These are phyloP conservation scores for Aegilops longissima DNA, from an alignment of 176 grass and related monocot species.

Conservation along the genomic window DNA sequence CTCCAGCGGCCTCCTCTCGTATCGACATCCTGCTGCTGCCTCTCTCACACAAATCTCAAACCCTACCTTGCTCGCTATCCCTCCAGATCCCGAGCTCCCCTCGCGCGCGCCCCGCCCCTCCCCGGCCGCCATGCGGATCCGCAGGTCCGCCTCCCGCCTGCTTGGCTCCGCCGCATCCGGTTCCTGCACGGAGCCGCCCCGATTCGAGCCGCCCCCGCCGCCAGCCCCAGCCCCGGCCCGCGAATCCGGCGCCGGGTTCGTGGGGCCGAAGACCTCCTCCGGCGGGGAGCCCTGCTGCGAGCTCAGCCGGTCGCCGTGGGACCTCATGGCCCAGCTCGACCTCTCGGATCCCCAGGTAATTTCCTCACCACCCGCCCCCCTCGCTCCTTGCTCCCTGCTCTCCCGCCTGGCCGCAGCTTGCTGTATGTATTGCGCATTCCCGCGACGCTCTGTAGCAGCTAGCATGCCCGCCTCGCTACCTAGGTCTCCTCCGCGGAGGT, in stretches of 20 bases:
- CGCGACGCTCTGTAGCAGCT: not conserved
- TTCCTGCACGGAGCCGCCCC: not conserved
- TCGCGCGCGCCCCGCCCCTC: not conserved
- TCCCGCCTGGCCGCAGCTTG: not conserved
- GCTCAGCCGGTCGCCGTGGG: conserved; percentile 40
- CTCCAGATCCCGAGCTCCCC: not conserved
- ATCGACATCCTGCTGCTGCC: not conserved
- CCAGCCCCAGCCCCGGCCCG: not conserved
- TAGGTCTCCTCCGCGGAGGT: not conserved
- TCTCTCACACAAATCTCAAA: conserved; percentile 21
- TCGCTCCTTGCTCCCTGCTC: not conserved
- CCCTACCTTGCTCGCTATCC: not conserved
- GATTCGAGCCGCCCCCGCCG: not conserved
- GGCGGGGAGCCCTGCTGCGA: not conserved
- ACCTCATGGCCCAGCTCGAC: conserved; percentile 31
- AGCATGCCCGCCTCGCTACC: not conserved
- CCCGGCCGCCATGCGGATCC: conserved; percentile 37
- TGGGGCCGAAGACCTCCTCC: not conserved
- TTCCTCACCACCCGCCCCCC: not conserved
- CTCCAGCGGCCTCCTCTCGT: not conserved
- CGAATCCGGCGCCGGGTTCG: not conserved
- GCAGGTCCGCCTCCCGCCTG: conserved; percentile 34
- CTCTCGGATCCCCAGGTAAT: conserved; percentile 36
- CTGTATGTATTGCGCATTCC: not conserved
- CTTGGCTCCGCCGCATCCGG: not conserved